Evolutionary conservation across 139 green algal species (phyloP).

Genomic region (Ettlia oleoabundans): DNA sequence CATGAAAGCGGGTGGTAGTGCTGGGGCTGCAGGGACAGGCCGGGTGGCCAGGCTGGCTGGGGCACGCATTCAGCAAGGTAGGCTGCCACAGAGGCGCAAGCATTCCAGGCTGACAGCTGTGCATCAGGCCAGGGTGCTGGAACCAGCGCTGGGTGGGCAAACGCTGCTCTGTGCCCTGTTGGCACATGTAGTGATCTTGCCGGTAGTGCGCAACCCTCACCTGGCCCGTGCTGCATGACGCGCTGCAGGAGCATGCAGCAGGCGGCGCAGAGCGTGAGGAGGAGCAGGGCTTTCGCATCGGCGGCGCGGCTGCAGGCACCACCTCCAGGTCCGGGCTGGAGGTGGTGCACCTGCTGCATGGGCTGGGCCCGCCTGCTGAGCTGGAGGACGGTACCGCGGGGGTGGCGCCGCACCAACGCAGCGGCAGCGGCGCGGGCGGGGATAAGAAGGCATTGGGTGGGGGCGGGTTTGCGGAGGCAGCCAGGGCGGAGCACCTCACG

Average conservation of each 20-base stretch:
- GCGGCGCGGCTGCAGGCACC: not conserved
- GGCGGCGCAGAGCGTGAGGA: not conserved
- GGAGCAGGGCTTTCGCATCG: conserved; percentile 21
- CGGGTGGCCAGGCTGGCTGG: too few species aligned
- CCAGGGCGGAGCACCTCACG: conserved; percentile 4
- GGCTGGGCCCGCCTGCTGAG: conserved; percentile 9
- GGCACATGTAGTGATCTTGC: too few species aligned
- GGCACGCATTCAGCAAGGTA: too few species aligned
- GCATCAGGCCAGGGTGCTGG: too few species aligned
- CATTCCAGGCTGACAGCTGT: too few species aligned
- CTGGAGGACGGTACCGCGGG: conserved; percentile 12
- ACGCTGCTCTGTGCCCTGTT: not conserved
- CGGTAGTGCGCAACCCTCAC: too few species aligned
- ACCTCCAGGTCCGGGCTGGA: conserved; percentile 9
- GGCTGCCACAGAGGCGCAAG: too few species aligned
- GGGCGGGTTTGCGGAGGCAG: conserved; percentile 1
- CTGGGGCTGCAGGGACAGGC: too few species aligned
- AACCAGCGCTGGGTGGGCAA: too few species aligned
- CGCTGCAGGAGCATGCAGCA: not conserved
- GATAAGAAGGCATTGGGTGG: not conserved
- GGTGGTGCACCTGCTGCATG: conserved; percentile 28
- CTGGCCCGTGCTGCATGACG: not conserved
- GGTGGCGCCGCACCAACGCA: conserved; percentile 12
- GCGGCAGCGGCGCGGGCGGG: not conserved
- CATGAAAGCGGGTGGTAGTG: too few species aligned